These are phyloP conservation scores for Acer campestre DNA, from an alignment of 345 rosid species.

Conservation along the genomic window DNA sequence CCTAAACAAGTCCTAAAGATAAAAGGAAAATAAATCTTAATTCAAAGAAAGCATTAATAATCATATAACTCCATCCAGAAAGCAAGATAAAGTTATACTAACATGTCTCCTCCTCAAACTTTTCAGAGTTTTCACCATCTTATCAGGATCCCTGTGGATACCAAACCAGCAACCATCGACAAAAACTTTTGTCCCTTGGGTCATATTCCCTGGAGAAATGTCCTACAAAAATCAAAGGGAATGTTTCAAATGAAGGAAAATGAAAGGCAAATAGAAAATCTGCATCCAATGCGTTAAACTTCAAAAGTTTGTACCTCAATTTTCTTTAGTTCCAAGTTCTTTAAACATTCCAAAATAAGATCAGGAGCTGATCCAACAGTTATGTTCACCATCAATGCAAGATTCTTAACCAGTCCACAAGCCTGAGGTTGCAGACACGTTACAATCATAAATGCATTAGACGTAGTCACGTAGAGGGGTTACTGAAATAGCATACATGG, in stretches of 20 bases:
- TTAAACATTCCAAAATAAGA: constrained; percentile 88
- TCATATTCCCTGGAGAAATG: constrained; percentile 93
- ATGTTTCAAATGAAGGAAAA: neutral
- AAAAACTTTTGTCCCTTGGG: constrained; percentile 91
- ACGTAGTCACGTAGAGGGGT: neutral
- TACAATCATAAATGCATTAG: neutral
- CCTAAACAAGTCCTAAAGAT: too few relatives aligned
- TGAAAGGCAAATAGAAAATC: neutral
- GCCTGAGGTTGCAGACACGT: constrained; percentile 52
- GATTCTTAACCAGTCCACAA: constrained; percentile 96
- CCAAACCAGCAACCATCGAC: constrained; percentile 99
- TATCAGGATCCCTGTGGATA: constrained; percentile 95
- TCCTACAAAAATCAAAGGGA: constrained; percentile 47
- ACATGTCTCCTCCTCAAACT: constrained; percentile 91
- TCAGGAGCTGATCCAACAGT: constrained; percentile 97
- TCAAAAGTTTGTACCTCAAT: constrained; percentile 64
- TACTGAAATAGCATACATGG: constrained; percentile 10
- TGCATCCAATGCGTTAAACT: neutral
- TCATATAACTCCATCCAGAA: neutral
- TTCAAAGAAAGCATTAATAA: too few relatives aligned
- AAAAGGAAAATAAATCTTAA: too few relatives aligned
- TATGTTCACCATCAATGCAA: constrained; percentile 95
- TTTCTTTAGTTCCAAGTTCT: constrained; percentile 94
- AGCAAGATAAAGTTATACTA: constrained; percentile 24
- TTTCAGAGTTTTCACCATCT: constrained; percentile 94